Conservation (phyloP, 1,139 yeast genomes). For the Blastobotrys aristatus region DNA sequence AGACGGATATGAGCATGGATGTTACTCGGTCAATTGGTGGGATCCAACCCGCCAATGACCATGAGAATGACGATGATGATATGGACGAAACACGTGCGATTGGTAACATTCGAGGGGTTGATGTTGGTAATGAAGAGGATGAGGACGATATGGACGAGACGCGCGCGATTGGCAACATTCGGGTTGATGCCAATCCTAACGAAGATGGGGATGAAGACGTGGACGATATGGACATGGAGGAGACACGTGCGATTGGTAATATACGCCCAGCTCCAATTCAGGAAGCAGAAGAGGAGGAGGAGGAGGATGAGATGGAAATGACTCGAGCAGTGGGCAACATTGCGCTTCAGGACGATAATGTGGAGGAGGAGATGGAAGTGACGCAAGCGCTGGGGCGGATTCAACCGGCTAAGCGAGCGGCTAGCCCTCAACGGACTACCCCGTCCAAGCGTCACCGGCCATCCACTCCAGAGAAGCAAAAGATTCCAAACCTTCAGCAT, state of each 20-base stretch:
- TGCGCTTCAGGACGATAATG: slow-evolving; percentile 8
- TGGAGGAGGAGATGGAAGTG: slow-evolving; percentile 16
- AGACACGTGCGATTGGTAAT: neutral
- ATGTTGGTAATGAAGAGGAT: slow-evolving; percentile 8
- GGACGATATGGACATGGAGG: neutral
- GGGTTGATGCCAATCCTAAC: slow-evolving; percentile 4
- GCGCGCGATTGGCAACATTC: neutral
- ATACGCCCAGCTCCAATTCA: neutral
- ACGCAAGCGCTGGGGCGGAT: slow-evolving; percentile 14
- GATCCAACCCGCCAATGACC: slow-evolving; percentile 11
- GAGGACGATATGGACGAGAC: slow-evolving; percentile 14
- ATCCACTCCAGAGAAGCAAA: slow-evolving; percentile 8
- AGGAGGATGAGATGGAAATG: slow-evolving; percentile 18
- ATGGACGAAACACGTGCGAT: slow-evolving; percentile 5
- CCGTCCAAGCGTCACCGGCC: slow-evolving; percentile 3
- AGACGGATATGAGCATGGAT: slow-evolving; percentile 22
- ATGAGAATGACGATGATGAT: slow-evolving; percentile 14
- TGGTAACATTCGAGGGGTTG: neutral
- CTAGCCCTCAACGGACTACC: slow-evolving; percentile 8
- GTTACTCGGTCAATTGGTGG: slow-evolving; percentile 22
- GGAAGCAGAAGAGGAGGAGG: slow-evolving; percentile 7
- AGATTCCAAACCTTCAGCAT: neutral
- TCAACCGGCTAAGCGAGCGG: slow-evolving; percentile 1
- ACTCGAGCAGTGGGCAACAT: slow-evolving; percentile 15
- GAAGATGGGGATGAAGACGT: slow-evolving; percentile 15